Conservation (phyloP, 1,284 basidiomycete species). For the Moesziomyces sp. region DNA sequence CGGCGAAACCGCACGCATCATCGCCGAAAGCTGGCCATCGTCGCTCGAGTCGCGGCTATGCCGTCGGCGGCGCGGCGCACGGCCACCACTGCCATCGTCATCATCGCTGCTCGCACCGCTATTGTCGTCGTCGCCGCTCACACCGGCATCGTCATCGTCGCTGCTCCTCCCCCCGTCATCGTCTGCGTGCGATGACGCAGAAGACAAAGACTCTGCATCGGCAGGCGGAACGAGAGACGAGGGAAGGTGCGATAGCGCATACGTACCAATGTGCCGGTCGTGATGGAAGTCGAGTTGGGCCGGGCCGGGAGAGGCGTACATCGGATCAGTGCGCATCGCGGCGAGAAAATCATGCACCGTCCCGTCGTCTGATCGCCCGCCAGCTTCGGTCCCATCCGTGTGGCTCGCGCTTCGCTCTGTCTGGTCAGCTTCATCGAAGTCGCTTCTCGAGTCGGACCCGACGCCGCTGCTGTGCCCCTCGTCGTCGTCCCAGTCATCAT, state of each 20-base stretch:
- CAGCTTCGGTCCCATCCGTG: neutral
- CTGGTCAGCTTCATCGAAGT: neutral
- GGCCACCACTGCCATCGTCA: neutral
- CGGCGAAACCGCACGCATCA: neutral
- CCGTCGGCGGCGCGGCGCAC: too few species aligned
- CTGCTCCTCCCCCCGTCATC: neutral
- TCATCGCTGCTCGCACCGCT: neutral
- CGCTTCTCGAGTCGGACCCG: too few species aligned
- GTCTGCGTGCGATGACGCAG: neutral
- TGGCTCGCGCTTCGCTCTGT: too few species aligned
- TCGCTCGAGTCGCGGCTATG: neutral
- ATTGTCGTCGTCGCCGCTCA: too few species aligned
- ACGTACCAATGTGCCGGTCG: conserved; percentile 27
- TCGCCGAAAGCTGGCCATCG: conserved; percentile 3
- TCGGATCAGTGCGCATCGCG: conserved; percentile 24
- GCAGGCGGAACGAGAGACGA: conserved; percentile 1
- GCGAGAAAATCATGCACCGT: conserved; percentile 21
- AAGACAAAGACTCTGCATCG: neutral
- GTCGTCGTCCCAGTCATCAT: too few species aligned
- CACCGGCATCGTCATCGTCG: neutral
- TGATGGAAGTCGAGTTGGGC: conserved; percentile 13
- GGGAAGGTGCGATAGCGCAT: conserved; percentile 17
- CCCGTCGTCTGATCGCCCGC: neutral
- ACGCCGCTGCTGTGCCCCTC: too few species aligned
- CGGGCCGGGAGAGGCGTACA: conserved; percentile 4